Evolutionary conservation across 139 green algal genomes (phyloP).

Genomic region (Chlamydomonas applanata): DNA sequence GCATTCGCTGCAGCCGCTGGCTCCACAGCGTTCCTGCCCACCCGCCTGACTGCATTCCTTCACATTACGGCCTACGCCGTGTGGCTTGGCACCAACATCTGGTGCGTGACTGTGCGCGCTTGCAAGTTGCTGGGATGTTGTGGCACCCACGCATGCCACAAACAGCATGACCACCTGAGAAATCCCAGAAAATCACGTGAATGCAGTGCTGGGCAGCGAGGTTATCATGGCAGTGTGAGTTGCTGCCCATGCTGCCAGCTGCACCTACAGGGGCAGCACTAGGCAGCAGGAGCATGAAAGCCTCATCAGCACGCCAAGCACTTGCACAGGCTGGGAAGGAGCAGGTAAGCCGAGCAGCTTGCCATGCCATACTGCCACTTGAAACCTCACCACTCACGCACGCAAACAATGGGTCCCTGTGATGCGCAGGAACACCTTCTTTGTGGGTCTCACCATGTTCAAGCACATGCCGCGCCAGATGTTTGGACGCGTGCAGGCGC

Average conservation of each 20-base stretch:
- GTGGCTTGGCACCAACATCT: slow-evolving; percentile 2
- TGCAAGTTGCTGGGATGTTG: too few relatives aligned
- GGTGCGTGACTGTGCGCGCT: too few relatives aligned
- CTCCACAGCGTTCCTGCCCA: slow-evolving; percentile 13
- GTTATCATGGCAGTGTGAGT: neutral
- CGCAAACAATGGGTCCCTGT: neutral
- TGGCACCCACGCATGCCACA: too few relatives aligned
- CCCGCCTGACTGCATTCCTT: slow-evolving; percentile 17
- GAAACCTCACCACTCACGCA: neutral
- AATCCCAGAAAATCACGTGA: neutral
- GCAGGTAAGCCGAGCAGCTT: too few relatives aligned
- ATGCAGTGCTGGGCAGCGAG: neutral
- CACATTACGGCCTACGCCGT: slow-evolving; percentile 23
- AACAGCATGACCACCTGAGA: neutral
- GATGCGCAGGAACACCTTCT: slow-evolving; percentile 29
- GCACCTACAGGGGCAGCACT: too few relatives aligned
- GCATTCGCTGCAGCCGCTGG: slow-evolving; percentile 19
- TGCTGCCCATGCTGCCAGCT: too few relatives aligned
- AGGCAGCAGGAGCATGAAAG: too few relatives aligned
- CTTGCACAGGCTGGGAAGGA: too few relatives aligned
- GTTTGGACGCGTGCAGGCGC: slow-evolving; percentile 59
- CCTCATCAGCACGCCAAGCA: too few relatives aligned
- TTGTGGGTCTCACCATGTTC: slow-evolving; percentile 62
- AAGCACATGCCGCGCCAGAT: slow-evolving; percentile 67
- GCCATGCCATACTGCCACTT: too few relatives aligned